Evolutionary conservation across 2,329 filamentous ascomycete genomes (phyloP).

Genomic region (Periconia sp.): DNA sequence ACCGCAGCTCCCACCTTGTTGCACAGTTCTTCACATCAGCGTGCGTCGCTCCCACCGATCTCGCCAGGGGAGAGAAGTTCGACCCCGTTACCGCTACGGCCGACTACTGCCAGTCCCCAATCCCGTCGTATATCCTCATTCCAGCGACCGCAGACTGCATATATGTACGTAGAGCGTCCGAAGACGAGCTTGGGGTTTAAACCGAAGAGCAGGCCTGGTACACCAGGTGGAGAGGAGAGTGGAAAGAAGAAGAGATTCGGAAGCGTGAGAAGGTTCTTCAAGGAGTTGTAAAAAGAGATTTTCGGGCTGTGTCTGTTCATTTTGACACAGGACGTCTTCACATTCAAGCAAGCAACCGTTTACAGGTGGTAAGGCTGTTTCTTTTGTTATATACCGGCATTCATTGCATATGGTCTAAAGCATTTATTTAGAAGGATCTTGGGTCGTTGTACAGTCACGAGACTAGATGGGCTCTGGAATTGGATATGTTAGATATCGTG

Average conservation of each 20-base stretch:
- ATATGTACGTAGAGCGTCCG: slow-evolving; percentile 10
- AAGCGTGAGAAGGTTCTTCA: neutral
- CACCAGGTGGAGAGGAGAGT: neutral
- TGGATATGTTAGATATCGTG: too few relatives aligned
- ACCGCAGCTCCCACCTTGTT: neutral
- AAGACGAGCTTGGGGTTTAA: slow-evolving; percentile 9
- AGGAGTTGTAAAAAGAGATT: neutral
- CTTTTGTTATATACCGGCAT: too few relatives aligned
- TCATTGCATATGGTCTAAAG: too few relatives aligned
- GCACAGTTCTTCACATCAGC: slow-evolving; percentile 6
- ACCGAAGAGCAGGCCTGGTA: neutral
- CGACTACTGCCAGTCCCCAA: neutral
- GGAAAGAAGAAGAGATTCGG: neutral
- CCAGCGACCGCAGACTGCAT: slow-evolving; percentile 9
- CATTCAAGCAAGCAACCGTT: neutral
- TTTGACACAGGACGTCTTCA: neutral
- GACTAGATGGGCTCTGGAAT: too few relatives aligned
- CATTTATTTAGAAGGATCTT: too few relatives aligned
- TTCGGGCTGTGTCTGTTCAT: neutral
- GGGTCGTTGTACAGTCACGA: too few relatives aligned
- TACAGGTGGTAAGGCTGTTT: neutral
- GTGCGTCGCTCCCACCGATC: slow-evolving; percentile 7
- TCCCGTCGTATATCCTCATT: slow-evolving; percentile 8
- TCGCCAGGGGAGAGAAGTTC: neutral
- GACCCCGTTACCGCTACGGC: neutral